phyloP scores from a whole-genome alignment of 108 stramenopile genomes.

The Pinguiococcus pyrenoidosus region DNA sequence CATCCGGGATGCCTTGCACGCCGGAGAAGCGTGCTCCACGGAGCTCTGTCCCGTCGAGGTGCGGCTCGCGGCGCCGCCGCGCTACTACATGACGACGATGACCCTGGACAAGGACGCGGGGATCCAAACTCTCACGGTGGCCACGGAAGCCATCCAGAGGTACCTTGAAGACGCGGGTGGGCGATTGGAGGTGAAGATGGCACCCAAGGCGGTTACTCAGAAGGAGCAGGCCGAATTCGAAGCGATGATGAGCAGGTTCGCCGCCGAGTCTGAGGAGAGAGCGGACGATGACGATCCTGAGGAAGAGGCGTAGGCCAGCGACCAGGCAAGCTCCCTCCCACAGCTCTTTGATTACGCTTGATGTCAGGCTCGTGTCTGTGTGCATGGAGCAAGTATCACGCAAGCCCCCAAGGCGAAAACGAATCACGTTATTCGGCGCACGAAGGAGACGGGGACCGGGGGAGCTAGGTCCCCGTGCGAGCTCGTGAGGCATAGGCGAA shows the following conservation, averaged over 20 bases:
- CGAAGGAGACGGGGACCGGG: too few relatives aligned
- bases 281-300: too few relatives aligned
- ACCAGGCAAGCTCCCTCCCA: too few relatives aligned
- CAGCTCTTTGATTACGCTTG: too few relatives aligned
- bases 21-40: too few relatives aligned
- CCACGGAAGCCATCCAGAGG: conserved; percentile 70
- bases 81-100: conserved; percentile 83
- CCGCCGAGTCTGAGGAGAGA: conserved; percentile 88
- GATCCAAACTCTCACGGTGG: conserved; percentile 65
- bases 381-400: too few relatives aligned
- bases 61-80: conserved; percentile 87
- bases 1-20: conserved; percentile 83
- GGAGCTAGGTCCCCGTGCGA: too few relatives aligned
- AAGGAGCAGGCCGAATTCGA: conserved; percentile 95
- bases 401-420: too few relatives aligned
- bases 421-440: too few relatives aligned
- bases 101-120: conserved; percentile 90
- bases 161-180: conserved; percentile 76
- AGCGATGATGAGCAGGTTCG: conserved; percentile 90
- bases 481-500: conserved; percentile 36
- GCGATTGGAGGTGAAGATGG: conserved; percentile 94
- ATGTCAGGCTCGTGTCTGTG: too few relatives aligned
- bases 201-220: conserved; percentile 89
- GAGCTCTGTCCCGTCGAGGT: conserved; percentile 73
- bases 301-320: too few relatives aligned